These are phyloP conservation scores for Fusarium cyanostomum DNA, from an alignment of 2,329 filamentous ascomycete genomes.

Conservation along the genomic window DNA sequence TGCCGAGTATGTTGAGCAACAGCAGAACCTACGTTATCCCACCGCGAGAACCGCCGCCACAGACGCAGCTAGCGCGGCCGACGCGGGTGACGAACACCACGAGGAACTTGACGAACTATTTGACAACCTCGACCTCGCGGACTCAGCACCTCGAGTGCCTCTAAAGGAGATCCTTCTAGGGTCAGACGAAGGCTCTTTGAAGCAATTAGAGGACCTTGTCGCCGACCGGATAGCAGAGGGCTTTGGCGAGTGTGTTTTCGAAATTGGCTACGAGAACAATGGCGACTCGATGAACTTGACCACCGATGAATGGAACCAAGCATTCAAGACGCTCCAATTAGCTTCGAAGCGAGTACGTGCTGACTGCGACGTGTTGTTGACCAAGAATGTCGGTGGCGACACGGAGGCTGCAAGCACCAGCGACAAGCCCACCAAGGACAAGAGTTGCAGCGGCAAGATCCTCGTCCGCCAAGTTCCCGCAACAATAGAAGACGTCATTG, in stretches of 20 bases:
- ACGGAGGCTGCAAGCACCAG: conserved; percentile 72
- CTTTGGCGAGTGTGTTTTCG: conserved; percentile 88
- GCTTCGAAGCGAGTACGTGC: conserved; percentile 74
- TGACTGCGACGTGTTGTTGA: conserved; percentile 84
- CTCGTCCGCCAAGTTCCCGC: conserved; percentile 80
- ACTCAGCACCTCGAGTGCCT: conserved; percentile 72
- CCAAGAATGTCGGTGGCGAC: conserved; percentile 86
- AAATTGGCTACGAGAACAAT: conserved; percentile 90
- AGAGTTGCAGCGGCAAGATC: conserved; percentile 83
- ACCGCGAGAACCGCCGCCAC: conserved; percentile 46
- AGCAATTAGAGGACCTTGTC: conserved; percentile 72
- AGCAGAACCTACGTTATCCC: conserved; percentile 79
- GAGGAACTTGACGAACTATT: conserved; percentile 93
- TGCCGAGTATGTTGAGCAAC: conserved; percentile 95
- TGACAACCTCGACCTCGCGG: conserved; percentile 83
- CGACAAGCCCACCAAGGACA: conserved; percentile 69
- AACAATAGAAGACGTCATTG: conserved; percentile 86
- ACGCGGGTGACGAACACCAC: conserved; percentile 61
- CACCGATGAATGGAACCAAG: conserved; percentile 77
- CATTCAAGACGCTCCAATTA: conserved; percentile 70
- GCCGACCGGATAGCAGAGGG: conserved; percentile 80
- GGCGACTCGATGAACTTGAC: conserved; percentile 84
- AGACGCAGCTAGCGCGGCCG: conserved; percentile 44
- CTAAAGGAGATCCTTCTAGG: conserved; percentile 81
- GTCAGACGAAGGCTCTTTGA: conserved; percentile 66